Conservation (phyloP, 106 monocot genomes). For the Dioscorea dumetorum region DNA sequence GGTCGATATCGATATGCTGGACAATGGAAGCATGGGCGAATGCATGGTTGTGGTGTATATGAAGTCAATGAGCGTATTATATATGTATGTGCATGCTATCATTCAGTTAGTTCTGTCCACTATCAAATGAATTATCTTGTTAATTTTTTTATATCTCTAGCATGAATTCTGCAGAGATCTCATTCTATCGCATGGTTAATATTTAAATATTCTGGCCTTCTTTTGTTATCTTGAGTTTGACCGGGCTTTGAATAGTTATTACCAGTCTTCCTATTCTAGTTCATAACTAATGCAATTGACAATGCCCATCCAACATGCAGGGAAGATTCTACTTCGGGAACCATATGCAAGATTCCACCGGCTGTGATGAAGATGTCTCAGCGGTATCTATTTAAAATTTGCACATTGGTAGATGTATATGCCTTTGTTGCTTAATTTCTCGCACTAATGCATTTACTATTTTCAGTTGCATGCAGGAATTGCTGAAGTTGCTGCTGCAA, state of each 20-base stretch:
- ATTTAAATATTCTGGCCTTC: no score
- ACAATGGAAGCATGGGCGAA: constrained; percentile 85
- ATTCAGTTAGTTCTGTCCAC: no score
- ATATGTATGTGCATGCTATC: constrained; percentile 42
- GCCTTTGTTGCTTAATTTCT: no score
- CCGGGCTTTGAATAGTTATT: neutral
- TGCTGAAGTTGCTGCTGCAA: constrained; percentile 90
- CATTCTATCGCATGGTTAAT: no score
- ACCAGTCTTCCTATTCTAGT: neutral
- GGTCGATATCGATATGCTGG: constrained; percentile 83
- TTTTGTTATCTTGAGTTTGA: neutral
- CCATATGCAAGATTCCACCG: constrained; percentile 59
- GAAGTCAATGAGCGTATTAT: constrained; percentile 73
- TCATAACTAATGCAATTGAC: neutral
- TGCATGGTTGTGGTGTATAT: constrained; percentile 90
- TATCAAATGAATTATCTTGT: no score
- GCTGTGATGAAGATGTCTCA: constrained; percentile 66
- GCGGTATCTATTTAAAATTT: constrained; percentile 26
- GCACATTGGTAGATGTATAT: no score
- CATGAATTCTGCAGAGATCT: no score
- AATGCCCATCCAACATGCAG: constrained; percentile 22
- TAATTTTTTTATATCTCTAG: no score
- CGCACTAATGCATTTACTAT: neutral
- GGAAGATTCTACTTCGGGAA: constrained; percentile 88
- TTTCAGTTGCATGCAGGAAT: constrained; percentile 80